A percentile compares a stretch with the other conserved stretches of the same genome.
phyloP scores from a whole-genome alignment of 2,329 filamentous ascomycete species.

The Fusarium fracticaudum region DNA sequence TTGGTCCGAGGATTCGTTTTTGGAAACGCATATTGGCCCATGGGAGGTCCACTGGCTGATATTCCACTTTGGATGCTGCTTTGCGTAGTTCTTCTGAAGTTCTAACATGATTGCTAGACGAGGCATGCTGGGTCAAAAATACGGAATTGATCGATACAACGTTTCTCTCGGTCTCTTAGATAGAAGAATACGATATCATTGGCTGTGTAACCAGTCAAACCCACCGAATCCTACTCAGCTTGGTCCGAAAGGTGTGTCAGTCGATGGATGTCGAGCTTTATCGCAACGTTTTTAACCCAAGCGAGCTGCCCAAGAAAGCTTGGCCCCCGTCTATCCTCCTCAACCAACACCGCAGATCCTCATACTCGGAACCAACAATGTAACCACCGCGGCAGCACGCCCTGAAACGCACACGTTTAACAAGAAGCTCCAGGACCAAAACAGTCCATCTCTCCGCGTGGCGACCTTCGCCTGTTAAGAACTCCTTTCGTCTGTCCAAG shows the following conservation, averaged over 20 bases:
- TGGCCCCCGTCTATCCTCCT: background rate
- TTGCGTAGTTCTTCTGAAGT: fast-evolving
- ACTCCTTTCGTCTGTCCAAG: background rate
- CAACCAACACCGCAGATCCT: background rate
- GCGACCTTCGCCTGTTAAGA: background rate
- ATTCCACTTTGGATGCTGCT: background rate
- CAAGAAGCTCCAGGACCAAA: fast-evolving
- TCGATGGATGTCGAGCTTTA: too few species aligned
- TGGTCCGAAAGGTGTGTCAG: background rate
- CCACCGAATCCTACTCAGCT: too few species aligned
- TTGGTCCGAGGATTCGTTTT: background rate
- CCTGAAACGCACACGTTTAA: background rate
- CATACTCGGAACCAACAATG: background rate
- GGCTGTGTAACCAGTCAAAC: too few species aligned
- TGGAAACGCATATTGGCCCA: background rate
- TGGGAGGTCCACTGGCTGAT: fast-evolving
- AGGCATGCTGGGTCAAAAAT: too few species aligned
- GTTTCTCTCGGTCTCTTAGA: background rate
- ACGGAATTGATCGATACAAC: background rate
- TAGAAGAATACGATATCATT: background rate
- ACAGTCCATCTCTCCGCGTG: background rate
- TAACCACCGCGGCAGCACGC: background rate
- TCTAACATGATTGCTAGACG: background rate
- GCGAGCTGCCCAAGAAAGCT: background rate
- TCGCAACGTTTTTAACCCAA: background rate